These are phyloP conservation scores for Excoecaria cochinchinensis DNA, from an alignment of 345 rosid species.

Conservation along the genomic window DNA sequence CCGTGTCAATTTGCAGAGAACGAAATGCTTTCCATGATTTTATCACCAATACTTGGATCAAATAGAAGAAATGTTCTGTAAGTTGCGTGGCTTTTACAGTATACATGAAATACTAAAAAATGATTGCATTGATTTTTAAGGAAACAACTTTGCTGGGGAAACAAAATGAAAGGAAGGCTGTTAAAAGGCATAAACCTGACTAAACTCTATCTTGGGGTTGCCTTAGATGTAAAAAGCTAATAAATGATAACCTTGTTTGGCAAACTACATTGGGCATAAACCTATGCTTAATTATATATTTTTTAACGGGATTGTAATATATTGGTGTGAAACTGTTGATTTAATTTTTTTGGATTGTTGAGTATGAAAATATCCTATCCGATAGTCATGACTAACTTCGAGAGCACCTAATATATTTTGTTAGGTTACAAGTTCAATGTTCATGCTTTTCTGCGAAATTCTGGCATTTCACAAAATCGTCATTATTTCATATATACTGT, in stretches of 20 bases:
- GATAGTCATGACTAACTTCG: not conserved
- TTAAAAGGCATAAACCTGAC: not conserved
- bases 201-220: not conserved
- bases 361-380: not conserved
- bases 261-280: not conserved
- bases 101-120: not conserved
- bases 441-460: too few relatives aligned
- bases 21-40: too few relatives aligned
- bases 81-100: slow-evolving; percentile 9
- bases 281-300: not conserved
- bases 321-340: not conserved
- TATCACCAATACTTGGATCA: slow-evolving; percentile 10
- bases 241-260: not conserved
- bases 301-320: not conserved
- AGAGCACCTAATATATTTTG: not conserved
- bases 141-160: not conserved
- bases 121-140: not conserved
- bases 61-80: slow-evolving; percentile 12
- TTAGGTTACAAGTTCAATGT: too few relatives aligned
- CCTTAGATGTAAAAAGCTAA: not conserved
- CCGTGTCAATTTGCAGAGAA: slow-evolving; percentile 62
- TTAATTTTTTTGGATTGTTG: not conserved
- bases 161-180: not conserved
- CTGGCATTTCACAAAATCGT: too few relatives aligned
- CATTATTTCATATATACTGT: too few relatives aligned